These are phyloP conservation scores for Coniochaeta prunicola DNA, from an alignment of 2,329 filamentous ascomycete genomes.

Conservation along the genomic window DNA sequence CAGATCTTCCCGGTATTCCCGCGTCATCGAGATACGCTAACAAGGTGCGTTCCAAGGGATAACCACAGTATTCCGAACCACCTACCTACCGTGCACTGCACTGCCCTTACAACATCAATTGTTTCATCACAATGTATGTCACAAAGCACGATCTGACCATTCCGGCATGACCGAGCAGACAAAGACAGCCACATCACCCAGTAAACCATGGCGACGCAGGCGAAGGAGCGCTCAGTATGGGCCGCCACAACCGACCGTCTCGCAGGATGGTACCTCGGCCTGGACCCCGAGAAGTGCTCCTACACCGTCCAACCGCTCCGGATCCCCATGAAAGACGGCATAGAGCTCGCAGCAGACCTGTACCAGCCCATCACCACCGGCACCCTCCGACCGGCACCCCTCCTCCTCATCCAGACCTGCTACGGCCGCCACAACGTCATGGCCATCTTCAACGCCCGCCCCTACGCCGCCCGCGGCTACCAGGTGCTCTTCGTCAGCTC, in stretches of 20 bases:
- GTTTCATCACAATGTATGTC: too few relatives aligned
- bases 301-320: conserved; percentile 6
- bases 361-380: conserved; percentile 9
- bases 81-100: too few relatives aligned
- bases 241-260: conserved; percentile 2
- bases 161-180: neutral
- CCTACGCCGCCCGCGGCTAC: conserved; percentile 15
- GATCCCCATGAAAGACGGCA: conserved; percentile 9
- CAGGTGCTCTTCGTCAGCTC: conserved; percentile 12
- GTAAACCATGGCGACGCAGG: neutral
- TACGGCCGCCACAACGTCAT: conserved; percentile 9
- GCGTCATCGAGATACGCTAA: too few relatives aligned
- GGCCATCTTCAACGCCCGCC: conserved; percentile 3
- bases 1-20: too few relatives aligned
- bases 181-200: neutral
- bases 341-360: conserved; percentile 12
- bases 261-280: neutral
- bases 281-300: conserved; percentile 3
- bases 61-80: too few relatives aligned
- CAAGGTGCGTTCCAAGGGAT: too few relatives aligned
- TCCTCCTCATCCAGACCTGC: conserved; percentile 3
- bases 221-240: conserved; percentile 3
- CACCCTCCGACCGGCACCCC: neutral
- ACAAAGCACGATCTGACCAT: neutral
- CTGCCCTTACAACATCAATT: too few relatives aligned